These are phyloP conservation scores for Schwanniomyces polymorphus DNA, from an alignment of 805 yeast genomes.

Conservation along the genomic window DNA sequence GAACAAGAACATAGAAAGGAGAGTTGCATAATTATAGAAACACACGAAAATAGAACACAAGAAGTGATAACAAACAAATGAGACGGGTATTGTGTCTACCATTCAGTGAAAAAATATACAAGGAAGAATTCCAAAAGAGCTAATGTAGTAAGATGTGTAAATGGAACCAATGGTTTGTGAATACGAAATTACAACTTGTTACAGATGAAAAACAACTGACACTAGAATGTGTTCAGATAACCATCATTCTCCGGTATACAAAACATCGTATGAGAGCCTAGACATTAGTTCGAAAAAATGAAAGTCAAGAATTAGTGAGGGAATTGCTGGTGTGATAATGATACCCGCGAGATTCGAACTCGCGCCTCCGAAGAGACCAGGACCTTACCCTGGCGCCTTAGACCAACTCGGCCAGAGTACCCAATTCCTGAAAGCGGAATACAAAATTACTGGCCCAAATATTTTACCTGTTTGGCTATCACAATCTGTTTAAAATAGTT, in stretches of 20 bases:
- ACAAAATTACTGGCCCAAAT: background rate
- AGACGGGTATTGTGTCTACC: background rate
- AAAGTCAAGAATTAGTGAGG: constrained; percentile 16
- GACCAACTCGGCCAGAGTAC: constrained; percentile 47
- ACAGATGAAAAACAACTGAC: no score
- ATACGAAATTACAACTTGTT: no score
- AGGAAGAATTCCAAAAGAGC: background rate
- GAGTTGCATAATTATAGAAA: background rate
- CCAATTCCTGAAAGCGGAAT: constrained; percentile 26
- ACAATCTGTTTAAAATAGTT: no score
- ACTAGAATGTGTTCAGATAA: no score
- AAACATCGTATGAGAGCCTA: no score
- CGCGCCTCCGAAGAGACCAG: constrained; percentile 49
- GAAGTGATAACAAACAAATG: background rate
- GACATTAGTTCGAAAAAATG: no score
- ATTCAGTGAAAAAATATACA: background rate
- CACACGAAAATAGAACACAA: background rate
- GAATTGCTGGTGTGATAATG: constrained; percentile 38
- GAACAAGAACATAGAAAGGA: background rate
- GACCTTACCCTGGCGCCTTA: constrained; percentile 49
- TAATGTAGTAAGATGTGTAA: no score
- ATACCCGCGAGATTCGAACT: constrained; percentile 46
- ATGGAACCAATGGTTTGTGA: no score
- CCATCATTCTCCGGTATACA: no score
- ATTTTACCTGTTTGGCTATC: no score